Evolutionary conservation across 2,329 filamentous ascomycete genomes (phyloP), one percentile per base, ranked within the genome.

Genomic region (Aspergillus unguis): DNA sequence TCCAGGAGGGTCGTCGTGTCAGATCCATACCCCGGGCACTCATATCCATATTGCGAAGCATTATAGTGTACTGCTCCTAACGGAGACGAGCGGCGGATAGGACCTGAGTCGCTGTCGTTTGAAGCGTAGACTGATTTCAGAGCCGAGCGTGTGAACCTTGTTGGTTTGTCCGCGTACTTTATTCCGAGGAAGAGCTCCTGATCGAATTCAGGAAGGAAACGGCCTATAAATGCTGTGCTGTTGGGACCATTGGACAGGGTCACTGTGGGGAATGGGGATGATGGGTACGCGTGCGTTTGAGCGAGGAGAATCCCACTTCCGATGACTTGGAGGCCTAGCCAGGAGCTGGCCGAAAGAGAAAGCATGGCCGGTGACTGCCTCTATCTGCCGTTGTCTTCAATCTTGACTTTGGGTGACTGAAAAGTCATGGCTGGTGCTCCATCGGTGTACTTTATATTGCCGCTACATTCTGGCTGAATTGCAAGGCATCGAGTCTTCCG

Each of bases 11-110:
- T 58, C 2, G 56, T 62, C 11, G 62, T 61, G 41, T 68, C 65
- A 1, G 64, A 66, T 25, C 65, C 65, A 46, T 67, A 68, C 2
- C 60, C 64, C 8, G 65, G 65, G 47, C 65, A 66, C n/a, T 68
- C 65, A 27, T 62, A 53, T 9, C 65, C 65, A 44, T 68, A 68
- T n/a, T 60, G 43, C 1, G 64, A 65, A 1, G 64, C 65, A 48
- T 67, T 66, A 53, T 67, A 67, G 10, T 59, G 54, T 4, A 61
- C 46, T 4, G 47, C 37, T 5, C 38, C 23, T 2, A 33, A 31
- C 4, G 35, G 25, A 6, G 55, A 41, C 3, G 50, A 38, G 26
- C 40, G 33, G n/a, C 53, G 28, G 9, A 56, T 57, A 8, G 36
- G 6, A 3, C 59, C 59, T 0, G 56, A 59, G 28, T 65, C 42